A percentile compares a stretch with the other conserved stretches of the same genome.
These are phyloP conservation scores for Apiotrichum akiyoshidainum DNA, from an alignment of 1,284 basidiomycete species.

Conservation along the genomic window DNA sequence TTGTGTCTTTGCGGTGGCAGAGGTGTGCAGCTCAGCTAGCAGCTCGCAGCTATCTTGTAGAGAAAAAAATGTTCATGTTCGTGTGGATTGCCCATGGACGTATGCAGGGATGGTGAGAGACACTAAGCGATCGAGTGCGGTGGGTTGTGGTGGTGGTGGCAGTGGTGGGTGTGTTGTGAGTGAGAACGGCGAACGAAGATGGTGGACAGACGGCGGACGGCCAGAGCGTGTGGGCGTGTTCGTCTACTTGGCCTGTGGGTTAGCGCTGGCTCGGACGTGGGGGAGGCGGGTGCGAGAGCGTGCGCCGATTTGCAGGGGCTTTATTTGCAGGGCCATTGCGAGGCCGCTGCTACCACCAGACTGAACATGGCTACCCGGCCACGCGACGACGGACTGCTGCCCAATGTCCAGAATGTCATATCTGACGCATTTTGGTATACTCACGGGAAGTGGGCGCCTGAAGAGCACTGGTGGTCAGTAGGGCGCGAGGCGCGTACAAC, in stretches of 20 bases:
- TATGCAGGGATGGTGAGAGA: neutral
- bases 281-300: too few species aligned
- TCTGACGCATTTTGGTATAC: constrained; percentile 17
- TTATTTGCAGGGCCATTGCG: too few species aligned
- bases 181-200: neutral
- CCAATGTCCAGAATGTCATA: too few species aligned
- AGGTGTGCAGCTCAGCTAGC: too few species aligned
- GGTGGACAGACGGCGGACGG: neutral
- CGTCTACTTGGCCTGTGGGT: too few species aligned
- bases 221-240: neutral
- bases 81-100: neutral
- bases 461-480: constrained; percentile 49
- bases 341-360: too few species aligned
- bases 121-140: neutral
- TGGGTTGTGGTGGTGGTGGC: too few species aligned
- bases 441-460: constrained; percentile 51
- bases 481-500: neutral
- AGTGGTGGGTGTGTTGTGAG: neutral
- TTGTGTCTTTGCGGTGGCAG: neutral
- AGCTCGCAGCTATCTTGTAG: too few species aligned
- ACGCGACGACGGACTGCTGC: too few species aligned
- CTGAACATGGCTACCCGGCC: too few species aligned
- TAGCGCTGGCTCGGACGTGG: too few species aligned
- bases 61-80: neutral
- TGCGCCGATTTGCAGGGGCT: too few species aligned